Conservation (phyloP, 352 stramenopile species). For the Globisporangium echinulatum region DNA sequence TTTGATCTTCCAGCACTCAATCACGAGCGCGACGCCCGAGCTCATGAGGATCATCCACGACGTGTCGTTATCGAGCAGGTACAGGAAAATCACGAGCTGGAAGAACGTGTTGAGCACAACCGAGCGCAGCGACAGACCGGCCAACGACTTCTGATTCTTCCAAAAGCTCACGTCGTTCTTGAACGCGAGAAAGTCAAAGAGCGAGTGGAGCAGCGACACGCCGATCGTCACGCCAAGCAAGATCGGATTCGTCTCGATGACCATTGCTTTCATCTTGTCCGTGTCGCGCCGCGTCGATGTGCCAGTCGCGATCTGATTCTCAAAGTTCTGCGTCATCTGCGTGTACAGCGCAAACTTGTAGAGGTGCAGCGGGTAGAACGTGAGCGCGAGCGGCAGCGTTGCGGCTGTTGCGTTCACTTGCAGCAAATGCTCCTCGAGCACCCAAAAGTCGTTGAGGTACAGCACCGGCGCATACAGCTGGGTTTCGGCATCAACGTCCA, state of each 20-base stretch:
- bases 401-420: conserved; percentile 87
- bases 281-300: conserved; percentile 86
- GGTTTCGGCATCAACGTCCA: conserved; percentile 50
- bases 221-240: conserved; percentile 93
- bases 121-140: conserved; percentile 91
- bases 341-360: conserved; percentile 93
- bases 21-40: conserved; percentile 70
- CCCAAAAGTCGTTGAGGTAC: conserved; percentile 94
- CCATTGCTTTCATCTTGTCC: conserved; percentile 93
- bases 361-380: conserved; percentile 79
- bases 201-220: conserved; percentile 94
- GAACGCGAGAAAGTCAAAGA: conserved; percentile 99
- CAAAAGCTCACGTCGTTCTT: conserved; percentile 99
- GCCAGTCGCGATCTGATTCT: conserved; percentile 90
- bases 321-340: conserved; percentile 90
- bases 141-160: conserved; percentile 95
- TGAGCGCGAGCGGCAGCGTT: conserved; percentile 76
- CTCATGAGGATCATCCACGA: conserved; percentile 94
- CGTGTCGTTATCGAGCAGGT: conserved; percentile 96
- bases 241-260: conserved; percentile 97
- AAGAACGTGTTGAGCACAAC: conserved; percentile 96
- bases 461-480: conserved; percentile 86
- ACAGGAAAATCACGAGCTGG: conserved; percentile 97
- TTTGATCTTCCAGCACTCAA: conserved; percentile 93
- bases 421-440: conserved; percentile 82